Base-by-base conservation (phyloP, 257 asterid genomes). In the Solanum chiquidenum region DNA sequence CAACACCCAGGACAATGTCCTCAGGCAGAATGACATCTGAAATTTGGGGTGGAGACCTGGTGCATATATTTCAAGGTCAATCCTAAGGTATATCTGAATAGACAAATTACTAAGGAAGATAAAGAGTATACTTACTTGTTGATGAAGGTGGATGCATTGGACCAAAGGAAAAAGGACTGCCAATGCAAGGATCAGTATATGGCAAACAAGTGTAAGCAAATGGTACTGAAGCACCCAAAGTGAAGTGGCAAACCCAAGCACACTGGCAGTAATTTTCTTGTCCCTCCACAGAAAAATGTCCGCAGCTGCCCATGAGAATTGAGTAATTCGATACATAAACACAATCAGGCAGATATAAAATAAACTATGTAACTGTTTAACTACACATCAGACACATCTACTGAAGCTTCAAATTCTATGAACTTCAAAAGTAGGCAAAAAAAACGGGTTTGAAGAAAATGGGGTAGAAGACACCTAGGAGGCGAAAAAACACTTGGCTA, bases 221-320 rank as follows among this genome's bases (percentile, higher is more conserved):
- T 96, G 98, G 88, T 96, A 95, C 80, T 96, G 96, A 77, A 96
- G 94, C 92, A 96, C 96, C 98, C 98, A 96, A 88, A 95, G 88
- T 83, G 95, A 93, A 72, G 98, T 96, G 34, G 93, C 98, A 88
- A 96, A 86, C 87, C 98, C 98, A 64, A 96, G 92, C 83, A 96
- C 97, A 34, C 96, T 91, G 86, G 92, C 96, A 29, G 98, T 86
- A 86, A 93, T 62, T 89, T 95, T 96, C 94, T 94, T 94, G 93
- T 96, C 96, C 92, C 93, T 94, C 99, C 99, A 96, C 23, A 94
- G 91, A 91, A 94, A 95, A 89, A 95, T 89, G 87, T 95, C 98
- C 90, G 98, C 98, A 90, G 98, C 98, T 96, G 95, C 88, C 62
- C 85, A 29, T 4, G 9, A 31, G 18, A 80, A 80, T 16, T 46